Percentiles rank a stretch among this genome's conserved stretches.
phyloP scores from a whole-genome alignment of 257 asterid species.

The Misopates orontium region DNA sequence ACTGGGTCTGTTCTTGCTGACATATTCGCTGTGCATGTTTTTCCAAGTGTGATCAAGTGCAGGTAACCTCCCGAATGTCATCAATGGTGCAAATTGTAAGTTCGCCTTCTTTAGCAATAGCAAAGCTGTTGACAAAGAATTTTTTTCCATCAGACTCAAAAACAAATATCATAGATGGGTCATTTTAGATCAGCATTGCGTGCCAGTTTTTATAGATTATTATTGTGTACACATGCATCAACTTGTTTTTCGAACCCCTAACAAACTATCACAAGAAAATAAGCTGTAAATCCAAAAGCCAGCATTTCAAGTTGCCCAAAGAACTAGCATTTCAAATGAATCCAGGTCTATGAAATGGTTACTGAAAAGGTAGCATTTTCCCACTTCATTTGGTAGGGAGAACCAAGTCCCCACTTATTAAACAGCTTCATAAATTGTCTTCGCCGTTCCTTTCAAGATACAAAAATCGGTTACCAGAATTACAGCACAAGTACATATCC shows the following conservation, averaged over 20 bases:
- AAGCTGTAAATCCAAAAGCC: not conserved
- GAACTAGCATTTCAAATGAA: not conserved
- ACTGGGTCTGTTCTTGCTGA: slow-evolving; percentile 95
- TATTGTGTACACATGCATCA: not conserved
- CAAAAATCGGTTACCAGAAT: not conserved
- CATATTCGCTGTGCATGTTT: slow-evolving; percentile 97
- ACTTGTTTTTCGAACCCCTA: not conserved
- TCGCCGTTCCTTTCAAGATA: too few species aligned
- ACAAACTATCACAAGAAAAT: not conserved
- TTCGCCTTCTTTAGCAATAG: slow-evolving; percentile 95
- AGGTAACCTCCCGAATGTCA: slow-evolving; percentile 96
- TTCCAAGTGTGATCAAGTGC: slow-evolving; percentile 92
- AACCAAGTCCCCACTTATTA: not conserved
- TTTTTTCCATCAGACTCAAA: not conserved
- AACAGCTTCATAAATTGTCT: too few species aligned
- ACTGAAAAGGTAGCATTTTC: slow-evolving; percentile 50
- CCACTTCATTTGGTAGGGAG: slow-evolving; percentile 49
- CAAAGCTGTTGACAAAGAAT: slow-evolving; percentile 63
- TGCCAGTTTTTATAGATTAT: not conserved
- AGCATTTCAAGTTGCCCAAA: not conserved
- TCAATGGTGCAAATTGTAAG: slow-evolving; percentile 94
- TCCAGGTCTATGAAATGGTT: not conserved
- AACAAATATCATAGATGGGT: not conserved
- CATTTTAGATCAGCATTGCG: not conserved
- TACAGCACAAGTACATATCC: not conserved